Base-by-base conservation (phyloP, 257 asterid species). In the Solanum paucissectum region DNA sequence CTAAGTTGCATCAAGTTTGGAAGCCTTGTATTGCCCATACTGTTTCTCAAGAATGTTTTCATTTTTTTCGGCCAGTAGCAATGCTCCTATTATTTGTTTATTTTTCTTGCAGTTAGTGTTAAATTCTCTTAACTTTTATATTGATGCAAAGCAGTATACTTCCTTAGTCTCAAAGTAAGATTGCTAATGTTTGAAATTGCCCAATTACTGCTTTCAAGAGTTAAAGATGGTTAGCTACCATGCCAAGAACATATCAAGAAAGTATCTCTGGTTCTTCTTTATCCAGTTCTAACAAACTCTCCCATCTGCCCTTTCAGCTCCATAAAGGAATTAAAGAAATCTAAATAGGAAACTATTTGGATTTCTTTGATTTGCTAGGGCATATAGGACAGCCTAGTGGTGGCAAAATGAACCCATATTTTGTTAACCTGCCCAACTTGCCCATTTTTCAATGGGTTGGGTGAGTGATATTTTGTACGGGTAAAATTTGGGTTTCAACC, bases 11-110 rank as follows among this genome's bases (percentile, higher is more conserved):
- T 85, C 98, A 94, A 93, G 92, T 91, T 89, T 97, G 99, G 99
- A 97, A 95, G 94, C 99, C 99, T 89, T 94, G 96, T 88, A 88
- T 93, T 88, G 91, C 94, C 88, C 95, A 93, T 88, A 84, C 95
- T 81, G 90, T 94, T 89, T 88, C 96, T 72, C 91, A 85, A 87
- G 88, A 98, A 93, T 99, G 99, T 97, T 79, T 32, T 90, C 27
- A n/a, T 85, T 68, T 12, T 88, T 88, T 58, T 55, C 34, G 25
- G 68, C 29, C 44, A 58, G 46, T 64, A 34, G 75, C 29, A 83
- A 83, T 83, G 74, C 32, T 62, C 87, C 76, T 84, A 36, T 60
- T 55, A 40, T 62, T 66, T 60, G 32, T 84, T 52, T 58, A n/a
- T 84, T 84, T 36, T 84, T 66, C 75, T 36, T 38, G 33, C 34